Evolutionary conservation across 176 grass and related monocot genomes (phyloP), one percentile per base, ranked within the genome.

Genomic region (Rhynchospora tenuis): DNA sequence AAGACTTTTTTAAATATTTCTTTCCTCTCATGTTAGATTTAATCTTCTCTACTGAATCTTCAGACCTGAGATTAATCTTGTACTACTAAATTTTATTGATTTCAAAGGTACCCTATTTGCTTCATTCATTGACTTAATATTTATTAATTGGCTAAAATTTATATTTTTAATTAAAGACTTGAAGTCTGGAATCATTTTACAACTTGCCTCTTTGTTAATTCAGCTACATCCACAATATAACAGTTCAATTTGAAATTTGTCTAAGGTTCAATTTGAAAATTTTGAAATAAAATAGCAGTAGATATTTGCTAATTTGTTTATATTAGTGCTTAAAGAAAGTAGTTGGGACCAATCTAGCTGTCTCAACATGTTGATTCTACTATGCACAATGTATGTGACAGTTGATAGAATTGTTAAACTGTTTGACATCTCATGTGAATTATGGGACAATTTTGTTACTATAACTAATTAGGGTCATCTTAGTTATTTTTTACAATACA

Each of bases 261-360:
- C 23, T 6, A 50, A 73, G 44, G 69, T 73, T 73, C 4, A 31
- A 19, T 56, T 5, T 77, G 13, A 31, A 56, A 77, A 28, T 54
- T 75, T 70, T 75, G 4, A 29, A 27, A 54, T 75, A 5, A 77
- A 77, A 31, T 19, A 11, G 7, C 7, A 77, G 15, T 77, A 77
- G 48, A 77, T 54, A 74, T 74, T 69, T 52, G 24, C 15, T 31
- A 56, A 55, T 7, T 28, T 76, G 22, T 56, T 54, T 52, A 52
- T 74, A 38, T 51, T 74, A 74, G 22, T 74, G n/a, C 22, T 8
- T 74, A 74, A 74, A 28, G 44, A 45, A 56, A 56, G 50, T 19
- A 29, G 50, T 24, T 77, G 48, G 73, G 73, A 77, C 50, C 50
- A 77, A 77, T 17, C 73, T 56, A 77, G 73, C 73, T 77, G 73